These are phyloP conservation scores for Puccinia novopanici DNA, from an alignment of 1,284 basidiomycete species.

Conservation along the genomic window DNA sequence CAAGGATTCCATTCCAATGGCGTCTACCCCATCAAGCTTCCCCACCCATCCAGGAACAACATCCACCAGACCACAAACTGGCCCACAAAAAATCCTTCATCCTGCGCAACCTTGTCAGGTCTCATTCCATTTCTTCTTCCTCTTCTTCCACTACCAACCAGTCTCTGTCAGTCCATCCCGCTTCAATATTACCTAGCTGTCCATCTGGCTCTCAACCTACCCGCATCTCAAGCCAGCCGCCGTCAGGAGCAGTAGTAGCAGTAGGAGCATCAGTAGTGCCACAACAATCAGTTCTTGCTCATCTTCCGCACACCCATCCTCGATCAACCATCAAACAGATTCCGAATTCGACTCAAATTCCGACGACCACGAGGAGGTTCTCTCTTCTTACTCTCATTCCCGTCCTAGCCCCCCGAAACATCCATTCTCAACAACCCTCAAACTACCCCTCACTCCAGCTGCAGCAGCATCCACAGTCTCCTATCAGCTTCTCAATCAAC, in stretches of 20 bases:
- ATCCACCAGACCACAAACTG: not conserved
- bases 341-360: conserved; percentile 2
- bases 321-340: not conserved
- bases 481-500: not conserved
- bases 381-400: conserved; percentile 4
- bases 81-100: not conserved
- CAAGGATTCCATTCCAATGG: conserved; percentile 26
- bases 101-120: not conserved
- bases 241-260: no score
- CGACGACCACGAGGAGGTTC: conserved; percentile 28
- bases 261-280: no score
- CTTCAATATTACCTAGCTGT: no score
- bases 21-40: not conserved
- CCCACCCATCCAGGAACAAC: not conserved
- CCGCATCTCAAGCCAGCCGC: not conserved
- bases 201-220: not conserved
- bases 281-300: not conserved
- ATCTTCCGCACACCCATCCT: not conserved
- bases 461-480: not conserved
- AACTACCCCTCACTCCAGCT: not conserved
- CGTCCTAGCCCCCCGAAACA: not conserved
- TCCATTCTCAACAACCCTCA: not conserved
- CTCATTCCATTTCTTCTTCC: conserved; percentile 19
- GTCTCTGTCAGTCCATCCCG: no score
- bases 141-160: not conserved